Conservation (phyloP, 306 rosid species). For the Carpinus viminea region DNA sequence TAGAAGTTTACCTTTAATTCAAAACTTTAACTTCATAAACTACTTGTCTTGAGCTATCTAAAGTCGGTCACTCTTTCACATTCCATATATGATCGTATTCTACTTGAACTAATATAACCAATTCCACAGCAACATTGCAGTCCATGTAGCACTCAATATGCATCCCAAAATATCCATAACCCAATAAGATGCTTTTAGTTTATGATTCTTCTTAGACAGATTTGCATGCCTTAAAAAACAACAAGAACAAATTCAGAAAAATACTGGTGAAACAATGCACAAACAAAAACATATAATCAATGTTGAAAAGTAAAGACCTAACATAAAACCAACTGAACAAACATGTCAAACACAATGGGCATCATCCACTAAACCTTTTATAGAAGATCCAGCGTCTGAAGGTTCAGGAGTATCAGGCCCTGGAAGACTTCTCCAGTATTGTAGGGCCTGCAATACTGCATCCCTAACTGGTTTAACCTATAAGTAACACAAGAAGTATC, state of each 20-base stretch:
- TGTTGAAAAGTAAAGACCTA: neutral
- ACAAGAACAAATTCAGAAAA: neutral
- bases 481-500: constrained; percentile 24
- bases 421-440: constrained; percentile 71
- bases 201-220: neutral
- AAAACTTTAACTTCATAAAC: neutral
- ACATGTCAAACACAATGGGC: constrained; percentile 5
- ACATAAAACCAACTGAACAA: constrained; percentile 9
- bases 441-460: constrained; percentile 67
- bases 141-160: neutral
- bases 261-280: neutral
- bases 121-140: neutral
- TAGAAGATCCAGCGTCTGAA: constrained; percentile 78
- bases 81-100: neutral
- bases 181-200: neutral
- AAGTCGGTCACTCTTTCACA: neutral
- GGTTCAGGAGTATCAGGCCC: constrained; percentile 59
- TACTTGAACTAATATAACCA: neutral
- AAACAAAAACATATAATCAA: neutral
- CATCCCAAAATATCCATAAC: neutral
- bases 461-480: constrained; percentile 96
- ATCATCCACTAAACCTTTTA: constrained; percentile 55
- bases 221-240: neutral
- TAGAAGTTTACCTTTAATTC: neutral
- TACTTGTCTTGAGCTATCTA: neutral